A percentile compares a stretch with the other conserved stretches of the same genome.
Evolutionary conservation across 805 yeast genomes (phyloP).

Genomic region (Suhomyces tanzawaensis): DNA sequence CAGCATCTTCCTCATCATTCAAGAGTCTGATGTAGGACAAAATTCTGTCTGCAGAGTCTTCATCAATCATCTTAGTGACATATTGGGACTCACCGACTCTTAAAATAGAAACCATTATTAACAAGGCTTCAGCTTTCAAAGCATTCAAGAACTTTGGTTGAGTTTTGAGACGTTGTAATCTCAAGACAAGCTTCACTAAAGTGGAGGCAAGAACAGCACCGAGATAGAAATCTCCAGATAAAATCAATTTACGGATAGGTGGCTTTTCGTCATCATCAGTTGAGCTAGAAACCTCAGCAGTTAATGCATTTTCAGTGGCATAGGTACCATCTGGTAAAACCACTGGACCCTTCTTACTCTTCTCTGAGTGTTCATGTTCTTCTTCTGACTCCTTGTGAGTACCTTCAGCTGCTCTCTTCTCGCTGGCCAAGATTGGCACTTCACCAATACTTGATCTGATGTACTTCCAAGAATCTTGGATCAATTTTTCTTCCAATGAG

Average conservation of each 20-base stretch:
- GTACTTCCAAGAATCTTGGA: constrained; percentile 83
- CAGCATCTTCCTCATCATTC: constrained; percentile 57
- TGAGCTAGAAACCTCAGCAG: constrained; percentile 36
- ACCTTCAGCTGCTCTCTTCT: constrained; percentile 40
- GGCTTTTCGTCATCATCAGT: constrained; percentile 46
- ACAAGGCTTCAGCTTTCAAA: constrained; percentile 89
- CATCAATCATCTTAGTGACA: constrained; percentile 79
- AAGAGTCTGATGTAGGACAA: constrained; percentile 81
- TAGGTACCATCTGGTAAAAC: constrained; percentile 98
- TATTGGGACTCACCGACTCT: constrained; percentile 78
- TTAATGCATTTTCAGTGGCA: constrained; percentile 87
- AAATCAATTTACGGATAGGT: constrained; percentile 75
- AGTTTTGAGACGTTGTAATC: constrained; percentile 59
- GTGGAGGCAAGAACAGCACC: constrained; percentile 87
- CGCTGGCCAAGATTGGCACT: constrained; percentile 81
- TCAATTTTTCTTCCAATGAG: constrained; percentile 63
- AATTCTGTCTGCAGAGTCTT: constrained; percentile 94
- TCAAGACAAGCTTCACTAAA: constrained; percentile 79
- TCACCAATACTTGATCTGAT: constrained; percentile 84
- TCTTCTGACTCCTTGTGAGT: constrained; percentile 28
- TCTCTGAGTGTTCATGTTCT: constrained; percentile 20
- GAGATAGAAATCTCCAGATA: constrained; percentile 87
- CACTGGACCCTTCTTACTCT: constrained; percentile 58
- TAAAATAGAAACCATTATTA: constrained; percentile 86
- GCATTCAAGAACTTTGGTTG: constrained; percentile 69